These are phyloP conservation scores for Apiotrichum brassicae DNA, from an alignment of 1,284 basidiomycete genomes.

Conservation along the genomic window DNA sequence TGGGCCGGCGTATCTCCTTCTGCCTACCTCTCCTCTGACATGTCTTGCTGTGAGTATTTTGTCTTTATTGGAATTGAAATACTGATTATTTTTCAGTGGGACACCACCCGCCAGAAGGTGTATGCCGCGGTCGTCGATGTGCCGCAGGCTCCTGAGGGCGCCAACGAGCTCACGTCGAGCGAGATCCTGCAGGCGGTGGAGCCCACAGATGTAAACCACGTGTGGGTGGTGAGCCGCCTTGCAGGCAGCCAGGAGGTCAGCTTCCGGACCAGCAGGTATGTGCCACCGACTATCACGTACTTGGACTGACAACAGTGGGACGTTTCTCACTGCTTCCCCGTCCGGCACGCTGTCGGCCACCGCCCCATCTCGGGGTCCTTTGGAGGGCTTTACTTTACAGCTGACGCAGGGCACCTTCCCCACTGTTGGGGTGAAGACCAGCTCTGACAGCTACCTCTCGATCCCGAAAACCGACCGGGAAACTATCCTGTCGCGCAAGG, in stretches of 20 bases:
- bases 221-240: constrained; percentile 51
- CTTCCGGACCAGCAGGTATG: constrained; percentile 44
- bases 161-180: constrained; percentile 33
- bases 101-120: constrained; percentile 37
- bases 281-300: too few species aligned
- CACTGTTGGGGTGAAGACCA: constrained; percentile 24
- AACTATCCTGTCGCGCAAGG: constrained; percentile 31
- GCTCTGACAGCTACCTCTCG: constrained; percentile 37
- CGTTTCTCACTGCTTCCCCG: constrained; percentile 44
- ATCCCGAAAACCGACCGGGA: constrained; percentile 15
- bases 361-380: constrained; percentile 43
- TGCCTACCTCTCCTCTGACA: constrained; percentile 36
- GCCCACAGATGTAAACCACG: constrained; percentile 50
- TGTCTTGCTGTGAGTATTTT: constrained; percentile 43
- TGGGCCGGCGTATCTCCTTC: constrained; percentile 48
- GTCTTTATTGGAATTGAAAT: too few species aligned
- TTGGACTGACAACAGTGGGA: constrained; percentile 40
- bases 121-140: constrained; percentile 43
- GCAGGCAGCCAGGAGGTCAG: constrained; percentile 49
- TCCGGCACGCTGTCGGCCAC: constrained; percentile 39
- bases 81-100: constrained; percentile 32
- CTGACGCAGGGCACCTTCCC: constrained; percentile 27
- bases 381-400: constrained; percentile 42
- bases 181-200: constrained; percentile 41
- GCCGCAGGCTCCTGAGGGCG: constrained; percentile 43